Evolutionary conservation across 805 yeast species (phyloP), one percentile per base, ranked within the genome.

Genomic region (Candida suzukii): DNA sequence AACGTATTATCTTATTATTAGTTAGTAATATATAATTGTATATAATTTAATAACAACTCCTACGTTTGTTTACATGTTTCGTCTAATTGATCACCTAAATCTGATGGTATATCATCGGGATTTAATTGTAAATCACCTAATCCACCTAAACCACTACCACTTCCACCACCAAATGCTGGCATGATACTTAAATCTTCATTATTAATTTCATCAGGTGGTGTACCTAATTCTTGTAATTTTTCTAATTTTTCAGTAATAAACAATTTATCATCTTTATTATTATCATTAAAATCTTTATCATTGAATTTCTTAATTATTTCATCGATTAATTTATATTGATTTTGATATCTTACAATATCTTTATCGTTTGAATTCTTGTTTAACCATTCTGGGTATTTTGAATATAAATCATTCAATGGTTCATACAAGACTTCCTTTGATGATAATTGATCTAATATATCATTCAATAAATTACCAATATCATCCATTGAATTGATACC

Each of bases 351-450:
- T 2, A 53, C 59, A 21, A 78, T 56, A 29, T 54, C 50, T 14
- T 44, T 38, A 14, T 59, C 54, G 10, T 55, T 57, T 9, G 67
- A 71, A 39, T 67, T 66, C 37, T 73, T 74, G 35, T 64, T 61
- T 46, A 91, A 68, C 81, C 86, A 91, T 22, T 60, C 71, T 2
- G 88, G 85, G 57, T 80, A 87, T 55, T 85, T 86, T 12, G 67
- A 63, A 48, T 80, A 76, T 57, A 90, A 70, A 45, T 88, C 95
- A 53, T 81, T 83, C 63, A 91, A 72, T 2, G 98, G 96, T 50
- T 83, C 95, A 56, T 86, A 90, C 30, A 91, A 69, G 18, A 90
- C 84, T 43, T 82, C 90, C 55, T 88, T 91, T 5, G 93, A 78
- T 8, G 93, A 76, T 58, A 91, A 71, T 56, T 88, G 91, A 46